phyloP scores from a whole-genome alignment of 2,329 filamentous ascomycete species.

The Colletotrichum abscissum region DNA sequence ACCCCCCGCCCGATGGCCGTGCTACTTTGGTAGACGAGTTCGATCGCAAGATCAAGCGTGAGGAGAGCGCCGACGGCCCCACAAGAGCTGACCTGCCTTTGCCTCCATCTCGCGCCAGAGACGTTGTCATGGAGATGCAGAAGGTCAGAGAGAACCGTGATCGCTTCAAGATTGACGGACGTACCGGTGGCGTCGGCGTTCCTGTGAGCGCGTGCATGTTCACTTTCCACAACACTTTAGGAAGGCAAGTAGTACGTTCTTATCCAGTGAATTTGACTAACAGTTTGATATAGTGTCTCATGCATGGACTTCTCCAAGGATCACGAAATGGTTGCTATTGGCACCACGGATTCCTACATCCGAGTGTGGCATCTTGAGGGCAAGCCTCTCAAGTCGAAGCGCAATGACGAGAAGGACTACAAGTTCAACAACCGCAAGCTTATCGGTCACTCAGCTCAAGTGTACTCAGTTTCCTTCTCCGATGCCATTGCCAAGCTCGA shows the following conservation, averaged over 20 bases:
- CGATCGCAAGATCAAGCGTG: constrained; percentile 87
- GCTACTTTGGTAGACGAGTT: constrained; percentile 87
- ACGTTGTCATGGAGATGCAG: constrained; percentile 94
- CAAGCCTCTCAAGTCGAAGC: constrained; percentile 77
- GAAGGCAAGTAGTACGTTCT: constrained; percentile 70
- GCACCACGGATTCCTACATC: constrained; percentile 94
- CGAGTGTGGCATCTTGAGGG: constrained; percentile 94
- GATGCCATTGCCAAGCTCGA: constrained; percentile 69
- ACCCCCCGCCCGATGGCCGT: constrained; percentile 77
- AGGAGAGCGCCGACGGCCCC: constrained; percentile 87
- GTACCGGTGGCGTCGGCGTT: constrained; percentile 85
- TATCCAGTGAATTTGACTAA: background rate
- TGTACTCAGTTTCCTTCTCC: constrained; percentile 92
- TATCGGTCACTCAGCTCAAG: constrained; percentile 89
- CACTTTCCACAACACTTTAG: constrained; percentile 96
- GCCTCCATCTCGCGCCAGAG: constrained; percentile 87
- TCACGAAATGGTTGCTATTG: constrained; percentile 85
- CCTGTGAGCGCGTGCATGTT: constrained; percentile 95
- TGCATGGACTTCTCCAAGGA: constrained; percentile 97
- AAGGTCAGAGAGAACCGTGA: constrained; percentile 94
- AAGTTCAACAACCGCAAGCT: constrained; percentile 76
- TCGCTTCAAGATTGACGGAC: constrained; percentile 86
- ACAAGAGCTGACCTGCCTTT: constrained; percentile 83
- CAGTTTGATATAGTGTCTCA: constrained; percentile 71
- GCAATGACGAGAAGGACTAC: constrained; percentile 66